These are phyloP conservation scores for Penicillium pulvis DNA, from an alignment of 495 filamentous ascomycete species.

Conservation along the genomic window DNA sequence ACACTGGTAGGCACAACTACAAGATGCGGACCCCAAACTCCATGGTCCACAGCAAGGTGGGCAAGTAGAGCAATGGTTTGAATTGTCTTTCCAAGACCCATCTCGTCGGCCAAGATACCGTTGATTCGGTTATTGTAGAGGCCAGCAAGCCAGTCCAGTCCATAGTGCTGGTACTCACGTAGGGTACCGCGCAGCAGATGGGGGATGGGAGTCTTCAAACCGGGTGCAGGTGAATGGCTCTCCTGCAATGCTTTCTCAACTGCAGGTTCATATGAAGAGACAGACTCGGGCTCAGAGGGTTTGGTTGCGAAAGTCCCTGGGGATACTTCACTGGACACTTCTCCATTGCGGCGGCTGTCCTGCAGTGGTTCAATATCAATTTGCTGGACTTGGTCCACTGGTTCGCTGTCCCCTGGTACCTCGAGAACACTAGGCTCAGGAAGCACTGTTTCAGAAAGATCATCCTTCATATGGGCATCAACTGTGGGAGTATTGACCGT, in stretches of 20 bases:
- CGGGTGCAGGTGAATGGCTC: constrained; percentile 37
- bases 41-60: constrained; percentile 87
- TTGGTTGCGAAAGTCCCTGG: constrained; percentile 67
- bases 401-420: constrained; percentile 4
- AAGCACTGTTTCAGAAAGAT: constrained; percentile 7
- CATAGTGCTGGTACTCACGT: constrained; percentile 95
- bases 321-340: constrained; percentile 48
- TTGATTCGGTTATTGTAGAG: constrained; percentile 93
- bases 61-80: constrained; percentile 96
- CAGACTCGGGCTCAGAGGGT: constrained; percentile 67
- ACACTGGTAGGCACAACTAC: constrained; percentile 98
- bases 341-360: constrained; percentile 34
- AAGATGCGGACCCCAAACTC: constrained; percentile 94
- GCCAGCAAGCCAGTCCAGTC: constrained; percentile 92
- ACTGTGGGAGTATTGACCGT: neutral
- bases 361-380: constrained; percentile 16
- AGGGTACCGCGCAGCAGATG: constrained; percentile 88
- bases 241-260: constrained; percentile 37
- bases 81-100: constrained; percentile 99
- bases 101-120: constrained; percentile 98
- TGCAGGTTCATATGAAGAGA: constrained; percentile 57
- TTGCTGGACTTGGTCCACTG: constrained; percentile 15
- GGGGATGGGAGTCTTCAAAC: constrained; percentile 73
- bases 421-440: constrained; percentile 11
- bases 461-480: constrained; percentile 8